phyloP scores from a whole-genome alignment of 805 yeast species.

The Schizosaccharomyces cryophilus region DNA sequence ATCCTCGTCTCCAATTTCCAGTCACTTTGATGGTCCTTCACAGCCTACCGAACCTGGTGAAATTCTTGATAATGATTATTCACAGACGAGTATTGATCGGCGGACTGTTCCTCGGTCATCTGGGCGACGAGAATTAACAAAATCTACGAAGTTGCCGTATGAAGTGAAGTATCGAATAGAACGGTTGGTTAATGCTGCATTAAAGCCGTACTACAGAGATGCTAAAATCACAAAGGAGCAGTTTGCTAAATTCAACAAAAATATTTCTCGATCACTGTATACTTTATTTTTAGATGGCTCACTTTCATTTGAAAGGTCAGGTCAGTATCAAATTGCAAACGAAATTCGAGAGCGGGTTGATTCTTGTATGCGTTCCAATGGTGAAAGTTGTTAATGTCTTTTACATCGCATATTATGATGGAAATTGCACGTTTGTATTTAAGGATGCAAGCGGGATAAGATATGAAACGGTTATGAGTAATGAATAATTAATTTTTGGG shows the following conservation, averaged over 20 bases:
- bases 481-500: not conserved
- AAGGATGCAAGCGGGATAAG: too few species aligned
- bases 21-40: not conserved
- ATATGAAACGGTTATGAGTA: not conserved
- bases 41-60: not conserved
- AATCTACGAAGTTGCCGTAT: not conserved
- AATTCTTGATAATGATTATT: not conserved
- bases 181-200: not conserved
- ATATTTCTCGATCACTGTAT: not conserved
- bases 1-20: not conserved
- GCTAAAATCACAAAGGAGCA: not conserved
- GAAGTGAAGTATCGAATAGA: conserved; percentile 1
- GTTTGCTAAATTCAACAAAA: not conserved
- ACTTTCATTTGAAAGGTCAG: not conserved
- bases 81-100: too few species aligned
- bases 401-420: not conserved
- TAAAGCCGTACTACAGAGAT: not conserved
- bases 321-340: not conserved
- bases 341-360: not conserved
- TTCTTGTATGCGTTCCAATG: not conserved
- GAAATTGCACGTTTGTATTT: not conserved
- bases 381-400: not conserved
- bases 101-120: not conserved
- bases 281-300: not conserved
- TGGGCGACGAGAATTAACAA: not conserved